Evolutionary conservation across 2,329 filamentous ascomycete species (phyloP).

Genomic region (Paracoccidioides brasiliensis): DNA sequence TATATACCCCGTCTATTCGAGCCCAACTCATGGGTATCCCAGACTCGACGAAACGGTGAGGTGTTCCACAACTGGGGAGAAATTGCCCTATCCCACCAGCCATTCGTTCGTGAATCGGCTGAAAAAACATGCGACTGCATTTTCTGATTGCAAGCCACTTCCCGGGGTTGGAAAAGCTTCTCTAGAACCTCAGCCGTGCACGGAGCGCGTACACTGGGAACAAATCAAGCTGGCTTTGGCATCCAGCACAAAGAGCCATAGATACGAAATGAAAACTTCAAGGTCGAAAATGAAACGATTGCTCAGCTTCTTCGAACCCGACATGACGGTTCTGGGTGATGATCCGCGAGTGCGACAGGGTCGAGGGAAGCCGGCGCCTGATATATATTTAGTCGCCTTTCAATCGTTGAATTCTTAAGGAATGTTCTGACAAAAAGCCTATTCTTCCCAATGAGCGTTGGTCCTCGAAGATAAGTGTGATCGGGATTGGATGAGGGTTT

Average conservation of each 20-base stretch:
- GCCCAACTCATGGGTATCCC: constrained; percentile 16
- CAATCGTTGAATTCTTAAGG: constrained; percentile 10
- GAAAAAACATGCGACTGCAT: constrained; percentile 17
- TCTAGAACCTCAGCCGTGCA: constrained; percentile 12
- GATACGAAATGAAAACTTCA: constrained; percentile 15
- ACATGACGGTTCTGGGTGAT: constrained; percentile 12
- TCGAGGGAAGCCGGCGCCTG: constrained; percentile 17
- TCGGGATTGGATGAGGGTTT: constrained; percentile 24
- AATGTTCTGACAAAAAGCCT: neutral
- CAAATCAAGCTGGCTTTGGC: constrained; percentile 15
- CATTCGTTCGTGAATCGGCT: constrained; percentile 21
- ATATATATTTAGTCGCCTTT: constrained; percentile 18
- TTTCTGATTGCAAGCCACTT: constrained; percentile 16
- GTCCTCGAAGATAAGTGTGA: constrained; percentile 24
- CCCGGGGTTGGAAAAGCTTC: constrained; percentile 13
- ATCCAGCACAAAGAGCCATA: constrained; percentile 14
- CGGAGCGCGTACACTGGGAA: constrained; percentile 6
- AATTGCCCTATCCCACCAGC: constrained; percentile 16
- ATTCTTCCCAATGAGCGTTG: constrained; percentile 20
- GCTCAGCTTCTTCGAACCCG: constrained; percentile 9
- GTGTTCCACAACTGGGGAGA: constrained; percentile 22
- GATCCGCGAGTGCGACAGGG: constrained; percentile 13
- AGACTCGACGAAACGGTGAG: constrained; percentile 16
- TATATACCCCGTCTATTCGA: constrained; percentile 11
- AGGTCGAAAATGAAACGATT: constrained; percentile 12